phyloP scores from a whole-genome alignment of 106 monocot genomes.

The Narthecium ossifragum region DNA sequence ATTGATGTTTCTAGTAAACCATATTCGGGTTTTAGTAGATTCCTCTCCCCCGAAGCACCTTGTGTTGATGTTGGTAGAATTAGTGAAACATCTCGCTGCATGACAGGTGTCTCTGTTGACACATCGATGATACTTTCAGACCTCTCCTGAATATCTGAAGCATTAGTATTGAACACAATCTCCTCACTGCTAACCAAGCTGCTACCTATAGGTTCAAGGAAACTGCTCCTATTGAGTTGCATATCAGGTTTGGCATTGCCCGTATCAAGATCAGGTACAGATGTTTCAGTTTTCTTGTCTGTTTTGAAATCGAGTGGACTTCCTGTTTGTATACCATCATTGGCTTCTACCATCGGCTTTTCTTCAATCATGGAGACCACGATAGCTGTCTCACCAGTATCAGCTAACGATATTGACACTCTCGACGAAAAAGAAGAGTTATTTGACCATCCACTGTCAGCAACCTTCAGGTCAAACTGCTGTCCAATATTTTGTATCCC shows the following conservation, averaged over 20 bases:
- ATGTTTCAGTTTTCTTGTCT: constrained; percentile 10
- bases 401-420: constrained; percentile 79
- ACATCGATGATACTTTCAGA: constrained; percentile 13
- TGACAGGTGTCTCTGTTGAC: constrained; percentile 11
- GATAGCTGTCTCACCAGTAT: constrained; percentile 90
- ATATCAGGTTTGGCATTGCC: constrained; percentile 10
- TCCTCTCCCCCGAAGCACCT: constrained; percentile 3
- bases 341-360: constrained; percentile 15
- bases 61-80: constrained; percentile 8
- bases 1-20: constrained; percentile 6
- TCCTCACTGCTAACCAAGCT: constrained; percentile 5
- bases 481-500: constrained; percentile 18
- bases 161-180: background rate
- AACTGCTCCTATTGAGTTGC: constrained; percentile 2
- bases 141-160: constrained; percentile 7
- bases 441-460: constrained; percentile 18
- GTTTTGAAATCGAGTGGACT: background rate
- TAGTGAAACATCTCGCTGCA: constrained; percentile 12
- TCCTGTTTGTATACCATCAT: constrained; percentile 1
- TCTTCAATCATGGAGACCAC: constrained; percentile 80
- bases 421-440: constrained; percentile 49
- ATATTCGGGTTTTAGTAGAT: constrained; percentile 4
- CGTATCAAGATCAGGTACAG: constrained; percentile 3
- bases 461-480: constrained; percentile 17
- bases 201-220: background rate